A percentile compares a stretch with the other conserved stretches of the same genome.
These are phyloP conservation scores for Schoenoplectus triqueter DNA, from an alignment of 202 grass and related monocot genomes.

Conservation along the genomic window DNA sequence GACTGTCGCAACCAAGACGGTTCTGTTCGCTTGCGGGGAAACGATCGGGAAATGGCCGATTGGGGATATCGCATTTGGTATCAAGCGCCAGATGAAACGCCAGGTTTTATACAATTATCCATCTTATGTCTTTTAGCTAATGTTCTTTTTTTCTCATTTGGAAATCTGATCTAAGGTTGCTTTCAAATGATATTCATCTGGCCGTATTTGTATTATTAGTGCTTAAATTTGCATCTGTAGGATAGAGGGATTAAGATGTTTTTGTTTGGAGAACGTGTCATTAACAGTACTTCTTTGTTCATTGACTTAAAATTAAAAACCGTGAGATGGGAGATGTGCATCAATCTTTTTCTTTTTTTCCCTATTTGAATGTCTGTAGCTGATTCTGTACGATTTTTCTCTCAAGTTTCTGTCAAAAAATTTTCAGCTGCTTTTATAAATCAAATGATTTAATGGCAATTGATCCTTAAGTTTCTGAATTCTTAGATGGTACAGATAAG, in stretches of 20 bases:
- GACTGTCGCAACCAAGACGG: constrained; percentile 50
- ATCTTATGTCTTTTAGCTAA: background rate
- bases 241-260: background rate
- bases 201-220: background rate
- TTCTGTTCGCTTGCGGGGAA: constrained; percentile 54
- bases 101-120: constrained; percentile 48
- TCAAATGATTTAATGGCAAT: background rate
- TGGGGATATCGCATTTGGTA: constrained; percentile 70
- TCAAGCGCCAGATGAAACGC: constrained; percentile 62
- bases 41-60: constrained; percentile 68
- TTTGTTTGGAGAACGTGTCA: background rate
- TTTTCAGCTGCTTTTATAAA: constrained; percentile 13
- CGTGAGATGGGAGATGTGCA: background rate
- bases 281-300: background rate
- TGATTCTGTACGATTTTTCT: background rate
- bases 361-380: background rate
- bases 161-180: constrained; percentile 15
- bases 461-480: background rate
- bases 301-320: background rate
- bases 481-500: too few relatives aligned
- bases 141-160: constrained; percentile 15
- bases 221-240: background rate
- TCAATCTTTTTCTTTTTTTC: background rate
- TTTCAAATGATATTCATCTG: background rate
- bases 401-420: background rate